Evolutionary conservation across 331 rosid genomes (phyloP), one percentile per base, ranked within the genome.

Genomic region (Cucumis variabilis): DNA sequence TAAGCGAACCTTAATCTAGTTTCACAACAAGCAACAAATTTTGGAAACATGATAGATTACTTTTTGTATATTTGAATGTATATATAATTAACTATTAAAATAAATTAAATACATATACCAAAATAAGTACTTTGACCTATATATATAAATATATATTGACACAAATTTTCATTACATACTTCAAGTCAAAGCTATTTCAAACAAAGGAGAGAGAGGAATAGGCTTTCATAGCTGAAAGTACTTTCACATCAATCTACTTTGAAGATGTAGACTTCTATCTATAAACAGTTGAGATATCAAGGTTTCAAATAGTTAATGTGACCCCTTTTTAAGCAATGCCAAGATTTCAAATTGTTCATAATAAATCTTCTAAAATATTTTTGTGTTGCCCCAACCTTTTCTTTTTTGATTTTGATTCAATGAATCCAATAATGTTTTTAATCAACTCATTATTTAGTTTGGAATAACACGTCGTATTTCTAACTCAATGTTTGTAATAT

Each of bases 211-310:
- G 37, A 13, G 37, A 13, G 41, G 65, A 24, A 77, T 24, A 77
- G n/a, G 65, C 33, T n/a, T n/a, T 53, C n/a, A 53, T 24, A 51
- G 66, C 9, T 78, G 44, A 65, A 50, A 46, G 83, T 77, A 51
- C 15, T 2, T 24, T 78, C 83, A 78, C 83, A 78, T 78, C 83
- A 78, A 48, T 77, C 83, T 65, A 6, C 62, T 78, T 51, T 78
- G 37, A 13, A 78, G 83, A 78, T 78, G 66, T 78, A 78, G 83
- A 78, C 83, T 78, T 14, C 83, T 51, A 78, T 50, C 83, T 51
- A 78, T 50, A 78, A 53, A 51, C 63, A 78, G 83, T 78, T 78
- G 63, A 78, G 66, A 24, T 58, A 58, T 51, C 63, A 24, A 48
- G 66, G 66, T 78, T 48, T 78, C 83, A 78, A 78, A 78, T 78